Evolutionary conservation across 2,329 filamentous ascomycete species (phyloP).

Genomic region (Venturia oleaginea): DNA sequence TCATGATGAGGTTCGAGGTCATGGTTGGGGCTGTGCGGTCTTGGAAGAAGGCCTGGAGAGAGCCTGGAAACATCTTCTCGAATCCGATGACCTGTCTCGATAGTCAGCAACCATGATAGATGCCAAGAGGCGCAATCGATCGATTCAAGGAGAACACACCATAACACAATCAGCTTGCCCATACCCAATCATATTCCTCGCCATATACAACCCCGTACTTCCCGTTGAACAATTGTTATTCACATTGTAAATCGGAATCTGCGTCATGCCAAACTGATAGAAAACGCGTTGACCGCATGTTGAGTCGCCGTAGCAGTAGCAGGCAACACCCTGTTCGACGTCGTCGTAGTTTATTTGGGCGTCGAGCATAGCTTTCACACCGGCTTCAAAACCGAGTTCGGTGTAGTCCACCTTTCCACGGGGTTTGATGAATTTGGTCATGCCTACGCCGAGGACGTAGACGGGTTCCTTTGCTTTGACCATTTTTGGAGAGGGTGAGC

Average conservation of each 20-base stretch:
- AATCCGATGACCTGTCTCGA: conserved; percentile 66
- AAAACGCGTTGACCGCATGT: conserved; percentile 95
- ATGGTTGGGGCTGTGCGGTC: conserved; percentile 74
- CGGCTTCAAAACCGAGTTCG: conserved; percentile 86
- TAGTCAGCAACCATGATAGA: neutral
- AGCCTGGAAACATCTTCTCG: conserved; percentile 97
- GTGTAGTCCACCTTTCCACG: conserved; percentile 90
- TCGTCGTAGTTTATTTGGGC: conserved; percentile 94
- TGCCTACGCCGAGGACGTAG: conserved; percentile 94
- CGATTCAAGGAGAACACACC: neutral
- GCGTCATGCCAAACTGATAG: conserved; percentile 97
- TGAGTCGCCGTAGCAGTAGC: conserved; percentile 94
- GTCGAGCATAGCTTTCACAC: conserved; percentile 72
- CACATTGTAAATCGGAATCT: conserved; percentile 93
- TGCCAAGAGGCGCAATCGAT: too few species aligned
- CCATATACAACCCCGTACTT: conserved; percentile 83
- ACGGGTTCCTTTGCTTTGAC: conserved; percentile 43
- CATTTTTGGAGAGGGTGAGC: conserved; percentile 30
- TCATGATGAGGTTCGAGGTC: conserved; percentile 69
- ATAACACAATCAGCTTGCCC: conserved; percentile 81
- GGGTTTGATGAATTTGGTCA: conserved; percentile 99
- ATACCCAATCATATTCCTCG: conserved; percentile 65
- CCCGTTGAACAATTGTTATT: conserved; percentile 99
- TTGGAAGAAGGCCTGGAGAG: conserved; percentile 72
- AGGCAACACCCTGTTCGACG: conserved; percentile 89